Conservation (phyloP, 305 asterid genomes). For the Fraxinus xanthoxyloides region DNA sequence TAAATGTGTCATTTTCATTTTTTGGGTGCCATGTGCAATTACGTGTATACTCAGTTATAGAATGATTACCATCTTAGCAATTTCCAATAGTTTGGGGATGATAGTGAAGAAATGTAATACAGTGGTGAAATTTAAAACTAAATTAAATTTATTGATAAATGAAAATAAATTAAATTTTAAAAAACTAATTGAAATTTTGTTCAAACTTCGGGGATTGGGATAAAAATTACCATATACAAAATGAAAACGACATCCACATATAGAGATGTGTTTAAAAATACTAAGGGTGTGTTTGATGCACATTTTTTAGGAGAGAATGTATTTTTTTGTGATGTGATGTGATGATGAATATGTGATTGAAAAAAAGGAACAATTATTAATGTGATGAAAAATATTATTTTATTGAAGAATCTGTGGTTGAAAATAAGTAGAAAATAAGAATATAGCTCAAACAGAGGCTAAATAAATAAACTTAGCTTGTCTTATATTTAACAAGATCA, state of each 20-base stretch:
- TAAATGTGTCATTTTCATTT: neutral
- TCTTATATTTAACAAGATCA: neutral
- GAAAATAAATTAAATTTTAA: neutral
- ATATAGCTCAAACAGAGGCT: no score
- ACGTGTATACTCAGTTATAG: neutral
- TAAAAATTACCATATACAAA: no score
- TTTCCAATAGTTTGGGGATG: neutral
- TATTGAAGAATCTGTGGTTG: no score
- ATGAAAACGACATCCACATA: neutral
- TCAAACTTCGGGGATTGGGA: neutral
- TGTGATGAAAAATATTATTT: no score
- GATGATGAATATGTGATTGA: no score
- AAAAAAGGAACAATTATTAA: no score
- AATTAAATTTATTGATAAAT: neutral
- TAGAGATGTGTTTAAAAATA: neutral
- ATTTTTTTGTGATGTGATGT: no score
- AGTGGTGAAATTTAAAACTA: neutral
- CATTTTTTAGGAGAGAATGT: no score
- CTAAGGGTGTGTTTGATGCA: no score
- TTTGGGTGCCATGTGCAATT: neutral
- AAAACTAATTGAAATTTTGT: neutral
- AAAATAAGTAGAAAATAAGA: no score
- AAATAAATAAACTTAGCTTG: no score
- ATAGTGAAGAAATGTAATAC: neutral
- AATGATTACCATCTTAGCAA: neutral